Evolutionary conservation across 192 early-diverging fungal genomes (phyloP).

Genomic region (Gaertneriomyces sp.): DNA sequence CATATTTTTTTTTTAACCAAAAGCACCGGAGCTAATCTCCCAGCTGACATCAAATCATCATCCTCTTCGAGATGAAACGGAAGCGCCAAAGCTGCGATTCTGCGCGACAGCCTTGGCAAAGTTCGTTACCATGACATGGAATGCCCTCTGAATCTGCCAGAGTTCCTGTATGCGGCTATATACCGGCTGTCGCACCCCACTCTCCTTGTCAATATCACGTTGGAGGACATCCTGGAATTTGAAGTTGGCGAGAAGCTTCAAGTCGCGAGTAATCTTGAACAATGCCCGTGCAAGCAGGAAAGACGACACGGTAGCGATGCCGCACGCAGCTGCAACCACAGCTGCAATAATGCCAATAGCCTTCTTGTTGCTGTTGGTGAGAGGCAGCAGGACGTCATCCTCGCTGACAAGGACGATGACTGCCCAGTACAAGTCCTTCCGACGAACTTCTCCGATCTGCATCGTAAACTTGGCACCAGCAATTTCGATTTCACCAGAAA

Average conservation of each 20-base stretch:
- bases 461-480: not conserved
- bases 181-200: slow-evolving; percentile 2
- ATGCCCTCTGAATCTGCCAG: slow-evolving; percentile 22
- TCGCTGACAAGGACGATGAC: slow-evolving; percentile 11
- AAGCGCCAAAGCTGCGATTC: slow-evolving; percentile 7
- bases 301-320: not conserved
- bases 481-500: not conserved
- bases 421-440: slow-evolving; percentile 4
- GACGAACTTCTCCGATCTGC: not conserved
- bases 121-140: slow-evolving; percentile 19
- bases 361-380: not conserved
- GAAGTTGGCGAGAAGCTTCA: slow-evolving; percentile 11
- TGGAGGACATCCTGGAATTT: slow-evolving; percentile 25
- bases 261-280: slow-evolving; percentile 9
- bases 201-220: slow-evolving; percentile 16
- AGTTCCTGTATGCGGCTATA: slow-evolving; percentile 18
- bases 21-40: too few species aligned
- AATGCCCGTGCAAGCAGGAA: slow-evolving; percentile 9
- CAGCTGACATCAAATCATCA: too few species aligned
- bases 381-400: slow-evolving; percentile 1
- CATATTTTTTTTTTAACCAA: too few species aligned
- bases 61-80: too few species aligned
- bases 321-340: slow-evolving; percentile 10
- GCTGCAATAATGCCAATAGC: slow-evolving; percentile 15
- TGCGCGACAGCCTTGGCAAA: slow-evolving; percentile 18